Base-by-base conservation (phyloP, 306 rosid species). In the Glycyrrhiza uralensis region DNA sequence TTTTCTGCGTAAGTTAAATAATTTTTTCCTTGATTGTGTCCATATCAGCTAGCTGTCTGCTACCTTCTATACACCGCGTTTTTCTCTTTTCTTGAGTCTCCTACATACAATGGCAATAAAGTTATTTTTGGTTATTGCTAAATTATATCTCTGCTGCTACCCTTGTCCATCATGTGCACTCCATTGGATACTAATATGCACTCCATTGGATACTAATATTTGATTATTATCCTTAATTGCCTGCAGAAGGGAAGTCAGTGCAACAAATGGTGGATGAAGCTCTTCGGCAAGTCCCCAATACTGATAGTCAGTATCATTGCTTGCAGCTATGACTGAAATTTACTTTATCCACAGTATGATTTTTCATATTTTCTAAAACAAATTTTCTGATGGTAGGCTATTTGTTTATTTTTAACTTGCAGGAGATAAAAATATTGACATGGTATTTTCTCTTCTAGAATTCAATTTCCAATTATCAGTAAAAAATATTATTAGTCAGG, bases 201-300 rank as follows among this genome's bases (percentile, higher is more conserved):
- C 58, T 39, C 62, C 20, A 24, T 49, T 72, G 59, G 80, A 67
- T 73, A 59, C 45, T 83, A 66, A 72, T 65, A 59, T n/a, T n/a
- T n/a, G n/a, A n/a, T n/a, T n/a, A n/a, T 49, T 55, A 35, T 81
- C 49, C 28, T 38, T 75, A 33, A 45, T 80, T 70, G 69, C 28
- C 20, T 69, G 32, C 88, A 91, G 97, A 89, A 84, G 97, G 97
- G 60, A 91, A 91, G 56, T 85, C 89, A 41, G 97, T 91, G 66
- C 89, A 91, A 82, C 71, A 91, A 86, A 91, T 91, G 97, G 97
- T 91, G 80, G 52, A 81, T 26, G 97, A 87, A 84, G 96, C 97
- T 71, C 97, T 91, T 66, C 84, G 22, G 74, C 90, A 20, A 15
- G 96, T 88, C 74, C 97, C 97, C 18, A 91, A 91, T 69, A 65